Evolutionary conservation across 1,284 basidiomycete species (phyloP), one percentile per base, ranked within the genome.

Genomic region (Takashimella tepidaria): DNA sequence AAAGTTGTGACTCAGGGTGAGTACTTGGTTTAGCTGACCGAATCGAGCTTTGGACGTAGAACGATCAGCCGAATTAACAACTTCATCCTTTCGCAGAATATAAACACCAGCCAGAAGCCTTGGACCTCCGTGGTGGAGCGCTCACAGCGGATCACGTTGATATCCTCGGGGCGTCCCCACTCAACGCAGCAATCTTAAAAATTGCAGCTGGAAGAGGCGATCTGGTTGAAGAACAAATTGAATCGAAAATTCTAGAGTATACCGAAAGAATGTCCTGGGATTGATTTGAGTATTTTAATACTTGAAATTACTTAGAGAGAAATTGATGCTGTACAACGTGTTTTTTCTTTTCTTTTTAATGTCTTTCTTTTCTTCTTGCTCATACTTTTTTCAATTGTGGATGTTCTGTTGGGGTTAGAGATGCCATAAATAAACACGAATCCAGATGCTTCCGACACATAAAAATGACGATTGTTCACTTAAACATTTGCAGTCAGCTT

Each of bases 181-280:
- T 98, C 52, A 98, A 97, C 70, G 87, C 92, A 69, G 85, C 95
- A n/a, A 83, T 98, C 45, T 75, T 98, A 23, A 87, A 91, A 70
- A 80, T 91, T 50, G 74, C 70, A 10, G 68, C 71, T 5, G 75
- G 75, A 3, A 54, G 68, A 45, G 72, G 71, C 0, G 68, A 75
- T 52, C 59, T 74, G 31, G 65, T 79, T 6, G 72, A 83, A 61
- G 85, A 93, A 56, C 79, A 76, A 51, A 86, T 86, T 62, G 86
- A 90, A 50, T 92, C 89, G 1, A 78, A 84, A 54, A 95, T 98
- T 54, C 79, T 80, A 48, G 82, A 88, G 61, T 93, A 92, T 67
- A 82, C 85, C 21, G 76, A 77, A 58, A 82, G 78, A 71, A 86
- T 96, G 66, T 76, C 81, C 42, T 96, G 92, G 92, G 70, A 69